Evolutionary conservation across 2,329 filamentous ascomycete species (phyloP).

Genomic region (Xylaria sp.): DNA sequence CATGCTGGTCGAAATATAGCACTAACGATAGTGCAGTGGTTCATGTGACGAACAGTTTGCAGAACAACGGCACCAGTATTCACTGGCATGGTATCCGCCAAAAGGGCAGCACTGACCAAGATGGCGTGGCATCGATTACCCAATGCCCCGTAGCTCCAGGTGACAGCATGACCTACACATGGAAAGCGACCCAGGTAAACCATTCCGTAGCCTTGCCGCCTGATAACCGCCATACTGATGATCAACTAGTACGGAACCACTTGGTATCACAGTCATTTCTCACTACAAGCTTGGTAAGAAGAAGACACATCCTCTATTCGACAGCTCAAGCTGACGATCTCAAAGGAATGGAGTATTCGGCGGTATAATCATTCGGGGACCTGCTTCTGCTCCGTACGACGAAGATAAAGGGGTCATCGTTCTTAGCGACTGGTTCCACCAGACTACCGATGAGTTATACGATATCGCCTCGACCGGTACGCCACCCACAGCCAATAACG

Average conservation of each 20-base stretch:
- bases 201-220: not conserved
- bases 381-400: slow-evolving; percentile 68
- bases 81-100: slow-evolving; percentile 73
- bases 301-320: not conserved
- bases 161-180: slow-evolving; percentile 65
- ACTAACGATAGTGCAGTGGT: slow-evolving; percentile 53
- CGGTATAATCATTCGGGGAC: slow-evolving; percentile 69
- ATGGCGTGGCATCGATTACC: slow-evolving; percentile 64
- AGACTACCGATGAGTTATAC: slow-evolving; percentile 54
- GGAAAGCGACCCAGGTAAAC: slow-evolving; percentile 57
- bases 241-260: slow-evolving; percentile 59
- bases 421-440: slow-evolving; percentile 68
- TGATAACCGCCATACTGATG: slow-evolving; percentile 25
- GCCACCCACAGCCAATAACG: slow-evolving; percentile 56
- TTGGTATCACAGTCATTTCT: slow-evolving; percentile 72
- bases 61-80: slow-evolving; percentile 67
- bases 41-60: slow-evolving; percentile 65
- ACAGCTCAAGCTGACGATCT: slow-evolving; percentile 20
- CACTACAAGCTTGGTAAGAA: slow-evolving; percentile 50
- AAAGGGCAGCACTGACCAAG: slow-evolving; percentile 61
- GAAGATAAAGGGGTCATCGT: slow-evolving; percentile 69
- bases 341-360: slow-evolving; percentile 54
- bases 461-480: slow-evolving; percentile 42
- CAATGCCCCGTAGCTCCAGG: slow-evolving; percentile 65
- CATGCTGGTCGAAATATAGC: not conserved